Base-by-base conservation (phyloP, 306 rosid species). In the Quercus parvula region DNA sequence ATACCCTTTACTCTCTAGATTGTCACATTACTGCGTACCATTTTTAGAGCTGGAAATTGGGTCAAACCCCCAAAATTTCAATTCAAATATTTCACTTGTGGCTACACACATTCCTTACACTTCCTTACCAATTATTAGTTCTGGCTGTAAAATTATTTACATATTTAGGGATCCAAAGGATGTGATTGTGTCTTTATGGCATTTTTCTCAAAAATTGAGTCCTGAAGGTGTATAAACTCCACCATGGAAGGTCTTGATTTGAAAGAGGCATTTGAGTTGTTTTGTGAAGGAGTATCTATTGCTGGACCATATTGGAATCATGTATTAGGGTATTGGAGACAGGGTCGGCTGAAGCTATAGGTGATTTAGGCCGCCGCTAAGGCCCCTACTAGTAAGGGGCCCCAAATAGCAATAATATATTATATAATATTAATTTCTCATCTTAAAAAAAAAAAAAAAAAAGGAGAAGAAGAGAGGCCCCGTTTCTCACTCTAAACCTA, bases 291-390 rank as follows among this genome's bases (percentile, higher is more conserved):
- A 56, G 28, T 64, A 11, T 33, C 49, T 49, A 0, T n/a, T 3
- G 15, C 2, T 7, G 84, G 80, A 3, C 77, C 84, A 13, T 77
- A 73, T 56, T 80, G 74, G 82, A 73, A 73, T 49, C 61, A 78
- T 78, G 75, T 52, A 15, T n/a, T 73, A 9, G 76, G 79, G 13
- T 79, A n/a, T n/a, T n/a, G n/a, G n/a, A n/a, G n/a, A n/a, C n/a
- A n/a, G n/a, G n/a, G n/a, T n/a, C n/a, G n/a, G n/a, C n/a, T n/a
- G n/a, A n/a, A n/a, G n/a, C n/a, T n/a, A n/a, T n/a, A n/a, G n/a
- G n/a, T n/a, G n/a, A n/a, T n/a, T n/a, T n/a, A n/a, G n/a, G n/a
- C n/a, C n/a, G n/a, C n/a, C n/a, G n/a, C n/a, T n/a, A n/a, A n/a
- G n/a, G n/a, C n/a, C n/a, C n/a, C n/a, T n/a, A n/a, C n/a, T n/a